A percentile compares a stretch with the other conserved stretches of the same genome.
Evolutionary conservation across 805 yeast species (phyloP).

Genomic region (Diddensiella caesifluorescens): DNA sequence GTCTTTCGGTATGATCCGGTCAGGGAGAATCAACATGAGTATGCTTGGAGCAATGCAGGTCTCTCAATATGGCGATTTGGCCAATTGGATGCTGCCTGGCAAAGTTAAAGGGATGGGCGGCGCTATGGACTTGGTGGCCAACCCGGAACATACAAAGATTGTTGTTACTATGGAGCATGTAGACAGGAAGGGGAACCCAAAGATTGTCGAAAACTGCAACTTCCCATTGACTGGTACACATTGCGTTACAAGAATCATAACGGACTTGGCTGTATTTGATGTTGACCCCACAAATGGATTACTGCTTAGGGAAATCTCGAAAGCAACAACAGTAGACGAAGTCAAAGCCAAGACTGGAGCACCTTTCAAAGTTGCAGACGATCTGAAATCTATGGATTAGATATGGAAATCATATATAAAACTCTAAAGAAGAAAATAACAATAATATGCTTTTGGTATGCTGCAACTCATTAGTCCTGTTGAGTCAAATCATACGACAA

Average conservation of each 20-base stretch:
- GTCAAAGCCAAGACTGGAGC: constrained; percentile 35
- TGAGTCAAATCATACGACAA: constrained; percentile 17
- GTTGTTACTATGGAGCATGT: constrained; percentile 42
- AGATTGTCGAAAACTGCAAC: constrained; percentile 37
- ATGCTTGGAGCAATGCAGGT: constrained; percentile 43
- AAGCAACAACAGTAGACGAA: constrained; percentile 33
- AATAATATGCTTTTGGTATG: no score
- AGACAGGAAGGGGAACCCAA: constrained; percentile 41
- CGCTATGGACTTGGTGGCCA: constrained; percentile 45
- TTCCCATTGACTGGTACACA: constrained; percentile 41
- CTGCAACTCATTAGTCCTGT: neutral
- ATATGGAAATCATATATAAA: neutral
- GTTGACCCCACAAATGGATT: constrained; percentile 34
- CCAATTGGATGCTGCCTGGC: constrained; percentile 45
- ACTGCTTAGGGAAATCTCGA: constrained; percentile 35
- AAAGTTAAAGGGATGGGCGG: constrained; percentile 45
- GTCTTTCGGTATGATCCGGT: constrained; percentile 41
- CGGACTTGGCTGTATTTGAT: constrained; percentile 43
- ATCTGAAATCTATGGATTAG: constrained; percentile 10
- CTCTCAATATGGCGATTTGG: constrained; percentile 39
- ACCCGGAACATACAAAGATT: constrained; percentile 37
- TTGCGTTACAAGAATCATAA: constrained; percentile 40
- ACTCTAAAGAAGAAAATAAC: neutral
- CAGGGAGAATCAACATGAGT: constrained; percentile 38
- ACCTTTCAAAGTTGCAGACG: constrained; percentile 28